Percentiles rank a stretch among this genome's conserved stretches.
Evolutionary conservation across 2,329 filamentous ascomycete species (phyloP).

Genomic region (Cladophialophora bantiana): DNA sequence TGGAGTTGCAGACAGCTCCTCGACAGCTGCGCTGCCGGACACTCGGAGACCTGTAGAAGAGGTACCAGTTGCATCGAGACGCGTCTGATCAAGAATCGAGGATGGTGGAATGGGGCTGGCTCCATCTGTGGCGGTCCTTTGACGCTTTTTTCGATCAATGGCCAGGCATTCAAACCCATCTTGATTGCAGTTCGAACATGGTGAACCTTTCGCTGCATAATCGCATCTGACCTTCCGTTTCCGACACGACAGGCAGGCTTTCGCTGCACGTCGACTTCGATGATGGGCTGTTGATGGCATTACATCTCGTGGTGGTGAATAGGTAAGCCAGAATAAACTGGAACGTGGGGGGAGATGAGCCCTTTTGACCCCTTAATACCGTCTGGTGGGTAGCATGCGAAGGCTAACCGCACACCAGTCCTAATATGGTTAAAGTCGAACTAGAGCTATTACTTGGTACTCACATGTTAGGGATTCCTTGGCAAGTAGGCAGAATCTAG

Average conservation of each 20-base stretch:
- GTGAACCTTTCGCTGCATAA: constrained; percentile 9
- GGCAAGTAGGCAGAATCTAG: no score
- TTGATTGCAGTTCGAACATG: constrained; percentile 16
- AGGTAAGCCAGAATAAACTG: background rate
- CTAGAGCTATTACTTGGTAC: no score
- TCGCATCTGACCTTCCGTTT: constrained; percentile 18
- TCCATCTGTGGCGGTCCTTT: background rate
- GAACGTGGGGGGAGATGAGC: background rate
- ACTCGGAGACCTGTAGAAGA: background rate
- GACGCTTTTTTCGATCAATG: constrained; percentile 12
- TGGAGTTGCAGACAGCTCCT: constrained; percentile 2
- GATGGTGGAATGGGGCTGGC: background rate
- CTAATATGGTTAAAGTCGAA: no score
- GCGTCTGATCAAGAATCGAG: background rate
- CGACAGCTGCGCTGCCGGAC: background rate
- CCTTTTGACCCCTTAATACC: no score
- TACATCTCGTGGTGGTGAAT: background rate
- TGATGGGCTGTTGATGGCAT: constrained; percentile 1
- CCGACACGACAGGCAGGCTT: constrained; percentile 17
- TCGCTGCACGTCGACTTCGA: constrained; percentile 7
- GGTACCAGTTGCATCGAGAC: background rate
- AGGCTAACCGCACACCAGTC: no score
- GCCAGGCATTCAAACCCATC: constrained; percentile 16
- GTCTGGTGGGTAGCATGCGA: no score
- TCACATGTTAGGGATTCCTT: no score